A percentile compares a stretch with the other conserved stretches of the same genome.
These are phyloP conservation scores for Purpureocillium lavendulum DNA, from an alignment of 2,329 filamentous ascomycete genomes.

Conservation along the genomic window DNA sequence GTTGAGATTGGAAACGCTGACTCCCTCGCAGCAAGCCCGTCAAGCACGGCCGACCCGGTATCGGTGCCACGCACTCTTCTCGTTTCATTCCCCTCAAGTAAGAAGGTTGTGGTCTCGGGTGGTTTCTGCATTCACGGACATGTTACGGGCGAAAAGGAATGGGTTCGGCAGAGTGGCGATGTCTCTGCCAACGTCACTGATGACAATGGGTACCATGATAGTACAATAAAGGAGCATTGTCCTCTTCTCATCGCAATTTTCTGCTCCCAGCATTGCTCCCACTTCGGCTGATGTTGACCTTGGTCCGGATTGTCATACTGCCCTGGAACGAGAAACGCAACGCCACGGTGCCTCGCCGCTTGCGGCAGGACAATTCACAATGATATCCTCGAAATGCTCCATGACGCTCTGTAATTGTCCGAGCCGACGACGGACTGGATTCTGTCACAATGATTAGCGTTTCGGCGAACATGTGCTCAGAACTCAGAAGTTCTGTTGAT, in stretches of 20 bases:
- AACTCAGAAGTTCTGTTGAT: too few relatives aligned
- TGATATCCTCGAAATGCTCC: too few relatives aligned
- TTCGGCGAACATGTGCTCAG: too few relatives aligned
- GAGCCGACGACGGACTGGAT: too few relatives aligned
- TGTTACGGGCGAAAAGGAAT: conserved; percentile 47
- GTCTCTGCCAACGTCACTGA: conserved; percentile 36
- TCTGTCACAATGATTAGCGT: too few relatives aligned
- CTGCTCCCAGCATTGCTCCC: not conserved
- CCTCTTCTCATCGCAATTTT: conserved; percentile 13
- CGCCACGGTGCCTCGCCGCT: too few relatives aligned
- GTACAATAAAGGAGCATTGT: conserved; percentile 33
- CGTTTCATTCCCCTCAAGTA: conserved; percentile 99
- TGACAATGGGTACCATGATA: conserved; percentile 36
- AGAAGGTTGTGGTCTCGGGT: conserved; percentile 50
- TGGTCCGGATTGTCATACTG: too few relatives aligned
- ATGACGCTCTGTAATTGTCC: too few relatives aligned
- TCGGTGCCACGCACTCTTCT: conserved; percentile 99
- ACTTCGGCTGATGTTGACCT: not conserved
- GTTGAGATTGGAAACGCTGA: conserved; percentile 37
- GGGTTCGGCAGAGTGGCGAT: conserved; percentile 42
- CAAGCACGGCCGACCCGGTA: conserved; percentile 99
- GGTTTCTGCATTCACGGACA: conserved; percentile 51
- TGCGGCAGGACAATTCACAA: too few relatives aligned
- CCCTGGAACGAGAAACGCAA: too few relatives aligned
- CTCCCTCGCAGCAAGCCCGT: conserved; percentile 75